These are phyloP conservation scores for Calendula officinalis DNA, from an alignment of 129 eudicot species.

Conservation along the genomic window DNA sequence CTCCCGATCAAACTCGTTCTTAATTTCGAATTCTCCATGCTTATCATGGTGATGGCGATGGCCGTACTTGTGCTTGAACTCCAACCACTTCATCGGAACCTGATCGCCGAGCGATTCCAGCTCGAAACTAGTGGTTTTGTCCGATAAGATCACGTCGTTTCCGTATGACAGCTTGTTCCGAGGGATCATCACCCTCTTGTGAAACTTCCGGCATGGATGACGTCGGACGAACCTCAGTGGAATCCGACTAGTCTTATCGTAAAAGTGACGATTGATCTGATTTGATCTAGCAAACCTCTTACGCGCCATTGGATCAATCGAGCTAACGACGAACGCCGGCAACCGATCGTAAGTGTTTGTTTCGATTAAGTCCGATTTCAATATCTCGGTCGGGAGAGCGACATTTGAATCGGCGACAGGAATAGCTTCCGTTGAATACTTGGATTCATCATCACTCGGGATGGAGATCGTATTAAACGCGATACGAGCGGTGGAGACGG, in stretches of 20 bases:
- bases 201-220: constrained; percentile 30
- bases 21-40: constrained; percentile 7
- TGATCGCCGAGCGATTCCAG: constrained; percentile 17
- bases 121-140: constrained; percentile 3
- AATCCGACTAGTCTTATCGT: constrained; percentile 17
- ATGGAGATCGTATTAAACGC: not conserved
- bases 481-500: constrained; percentile 26
- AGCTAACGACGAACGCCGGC: not conserved
- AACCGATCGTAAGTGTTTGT: not conserved
- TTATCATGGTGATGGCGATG: constrained; percentile 19
- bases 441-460: not conserved
- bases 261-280: constrained; percentile 26
- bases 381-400: not conserved
- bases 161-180: constrained; percentile 7
- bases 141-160: constrained; percentile 23
- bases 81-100: constrained; percentile 28
- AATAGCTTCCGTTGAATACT: not conserved
- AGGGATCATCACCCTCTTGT: constrained; percentile 13
- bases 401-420: not conserved
- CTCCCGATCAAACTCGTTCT: constrained; percentile 19
- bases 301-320: constrained; percentile 16
- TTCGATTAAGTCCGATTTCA: not conserved
- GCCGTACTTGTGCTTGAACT: constrained; percentile 32
- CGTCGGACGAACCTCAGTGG: constrained; percentile 30
- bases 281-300: constrained; percentile 5